phyloP scores from a whole-genome alignment of 331 rosid species.

The Quercus tomentella region DNA sequence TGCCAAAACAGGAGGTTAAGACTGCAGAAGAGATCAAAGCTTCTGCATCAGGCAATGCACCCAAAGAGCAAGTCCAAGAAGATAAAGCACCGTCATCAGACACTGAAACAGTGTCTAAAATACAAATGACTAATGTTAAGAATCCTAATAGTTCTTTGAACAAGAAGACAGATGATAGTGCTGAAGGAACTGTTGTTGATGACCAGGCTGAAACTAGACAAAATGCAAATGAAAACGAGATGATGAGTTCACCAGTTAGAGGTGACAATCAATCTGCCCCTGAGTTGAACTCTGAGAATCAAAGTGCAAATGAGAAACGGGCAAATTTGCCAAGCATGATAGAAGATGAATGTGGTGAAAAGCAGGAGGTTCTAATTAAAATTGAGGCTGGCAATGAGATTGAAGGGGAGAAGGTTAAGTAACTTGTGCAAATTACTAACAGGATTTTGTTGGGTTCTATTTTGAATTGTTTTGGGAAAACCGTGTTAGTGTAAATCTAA shows the following conservation, averaged over 20 bases:
- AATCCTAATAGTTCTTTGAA: conserved; percentile 10
- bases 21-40: conserved; percentile 13
- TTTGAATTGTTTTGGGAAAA: neutral
- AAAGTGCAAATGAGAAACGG: conserved; percentile 24
- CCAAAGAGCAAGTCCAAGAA: conserved; percentile 18
- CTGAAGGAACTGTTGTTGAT: neutral
- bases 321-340: conserved; percentile 4
- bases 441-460: neutral
- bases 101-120: conserved; percentile 11
- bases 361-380: conserved; percentile 6
- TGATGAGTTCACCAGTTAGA: neutral
- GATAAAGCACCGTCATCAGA: conserved; percentile 14
- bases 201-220: conserved; percentile 17
- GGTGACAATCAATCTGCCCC: neutral
- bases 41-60: conserved; percentile 8
- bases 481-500: conserved; percentile 4
- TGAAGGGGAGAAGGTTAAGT: neutral
- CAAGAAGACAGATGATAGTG: conserved; percentile 8
- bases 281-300: conserved; percentile 24
- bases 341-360: conserved; percentile 24
- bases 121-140: conserved; percentile 12
- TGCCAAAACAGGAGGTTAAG: conserved; percentile 37
- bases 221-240: conserved; percentile 13
- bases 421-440: neutral
- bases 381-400: conserved; percentile 1